A percentile compares a stretch with the other conserved stretches of the same genome.
phyloP scores from a whole-genome alignment of 2,329 filamentous ascomycete species.

The Beauveria rudraprayagi region DNA sequence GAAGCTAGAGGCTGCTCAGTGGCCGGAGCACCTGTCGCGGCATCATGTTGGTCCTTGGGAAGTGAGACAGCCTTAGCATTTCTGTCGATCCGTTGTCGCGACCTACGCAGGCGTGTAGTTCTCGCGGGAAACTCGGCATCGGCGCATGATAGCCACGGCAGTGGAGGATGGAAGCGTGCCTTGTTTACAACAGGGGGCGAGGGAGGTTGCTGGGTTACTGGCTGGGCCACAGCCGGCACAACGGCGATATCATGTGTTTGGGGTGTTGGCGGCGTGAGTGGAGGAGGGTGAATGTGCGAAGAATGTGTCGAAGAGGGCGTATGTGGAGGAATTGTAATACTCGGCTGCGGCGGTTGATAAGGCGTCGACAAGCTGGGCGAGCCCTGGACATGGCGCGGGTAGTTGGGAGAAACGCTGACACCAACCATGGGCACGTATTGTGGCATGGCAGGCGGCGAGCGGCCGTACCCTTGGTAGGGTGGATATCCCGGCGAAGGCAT shows the following conservation, averaged over 20 bases:
- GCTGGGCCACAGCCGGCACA: constrained; percentile 17
- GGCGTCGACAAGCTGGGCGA: constrained; percentile 49
- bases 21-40: constrained; percentile 10
- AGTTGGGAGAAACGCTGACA: constrained; percentile 36
- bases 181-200: neutral
- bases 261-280: constrained; percentile 40
- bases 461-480: constrained; percentile 41
- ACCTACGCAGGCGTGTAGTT: constrained; percentile 30
- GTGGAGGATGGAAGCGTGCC: constrained; percentile 38
- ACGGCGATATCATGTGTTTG: constrained; percentile 26
- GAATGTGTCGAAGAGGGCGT: constrained; percentile 48
- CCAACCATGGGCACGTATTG: constrained; percentile 47
- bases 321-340: constrained; percentile 35
- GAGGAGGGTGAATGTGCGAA: constrained; percentile 32
- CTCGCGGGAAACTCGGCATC: constrained; percentile 41
- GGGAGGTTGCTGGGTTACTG: neutral
- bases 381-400: constrained; percentile 40
- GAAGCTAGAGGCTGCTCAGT: neutral
- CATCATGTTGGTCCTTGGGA: constrained; percentile 32
- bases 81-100: constrained; percentile 33
- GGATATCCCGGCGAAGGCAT: constrained; percentile 40
- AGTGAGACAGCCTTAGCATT: constrained; percentile 34
- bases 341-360: constrained; percentile 44
- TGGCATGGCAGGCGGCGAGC: constrained; percentile 44
- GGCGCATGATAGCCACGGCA: constrained; percentile 50